Evolutionary conservation across 192 early-diverging fungal species (phyloP).

Genomic region (Entomortierella parvispora): DNA sequence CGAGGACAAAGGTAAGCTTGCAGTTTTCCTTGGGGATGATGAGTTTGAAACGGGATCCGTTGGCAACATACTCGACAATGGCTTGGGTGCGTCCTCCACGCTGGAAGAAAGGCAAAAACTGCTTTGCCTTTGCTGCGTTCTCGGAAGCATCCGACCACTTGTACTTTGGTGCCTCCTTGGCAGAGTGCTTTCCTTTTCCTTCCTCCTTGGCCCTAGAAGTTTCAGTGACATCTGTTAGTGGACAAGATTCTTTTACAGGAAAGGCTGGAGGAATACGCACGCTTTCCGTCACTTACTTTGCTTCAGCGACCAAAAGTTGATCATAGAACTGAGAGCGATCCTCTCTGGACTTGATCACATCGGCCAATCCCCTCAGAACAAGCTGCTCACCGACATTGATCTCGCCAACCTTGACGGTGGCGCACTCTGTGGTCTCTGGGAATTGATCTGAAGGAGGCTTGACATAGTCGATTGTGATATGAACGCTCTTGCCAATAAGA

Average conservation of each 20-base stretch:
- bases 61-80: conserved; percentile 88
- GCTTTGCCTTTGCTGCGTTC: conserved; percentile 82
- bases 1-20: conserved; percentile 86
- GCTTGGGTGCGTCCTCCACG: conserved; percentile 79
- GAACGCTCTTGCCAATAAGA: conserved; percentile 87
- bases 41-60: conserved; percentile 85
- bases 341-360: conserved; percentile 87
- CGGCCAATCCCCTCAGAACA: conserved; percentile 76
- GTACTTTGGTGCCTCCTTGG: conserved; percentile 80
- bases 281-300: conserved; percentile 63
- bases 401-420: conserved; percentile 76
- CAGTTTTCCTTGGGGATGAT: conserved; percentile 87
- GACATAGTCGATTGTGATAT: conserved; percentile 81
- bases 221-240: too few species aligned
- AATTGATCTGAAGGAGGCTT: conserved; percentile 90
- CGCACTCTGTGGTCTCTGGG: conserved; percentile 86
- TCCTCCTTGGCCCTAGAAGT: conserved; percentile 66
- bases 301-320: conserved; percentile 83
- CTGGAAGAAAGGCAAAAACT: conserved; percentile 87
- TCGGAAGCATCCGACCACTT: conserved; percentile 86
- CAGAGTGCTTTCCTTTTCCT: conserved; percentile 84
- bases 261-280: too few species aligned
- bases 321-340: conserved; percentile 90
- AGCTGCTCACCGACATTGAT: conserved; percentile 69
- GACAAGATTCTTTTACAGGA: background rate